Conservation (phyloP, 2,329 filamentous ascomycete genomes). For the Cordyceps sp. region DNA sequence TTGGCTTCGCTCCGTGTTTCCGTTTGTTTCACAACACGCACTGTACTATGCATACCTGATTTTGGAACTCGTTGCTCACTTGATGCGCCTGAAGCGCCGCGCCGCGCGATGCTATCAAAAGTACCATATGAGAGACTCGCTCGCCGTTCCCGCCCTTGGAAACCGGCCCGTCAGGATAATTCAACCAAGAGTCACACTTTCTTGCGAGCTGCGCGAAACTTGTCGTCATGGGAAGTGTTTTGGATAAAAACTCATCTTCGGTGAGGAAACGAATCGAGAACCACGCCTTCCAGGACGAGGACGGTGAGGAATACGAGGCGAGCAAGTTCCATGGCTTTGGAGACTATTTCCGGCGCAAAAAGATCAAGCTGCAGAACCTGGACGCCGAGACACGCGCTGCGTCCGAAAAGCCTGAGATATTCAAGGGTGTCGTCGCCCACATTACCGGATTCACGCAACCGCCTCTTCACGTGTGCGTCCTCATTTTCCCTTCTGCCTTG, state of each 20-base stretch:
- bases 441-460: slow-evolving; percentile 95
- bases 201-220: too few species aligned
- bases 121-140: too few species aligned
- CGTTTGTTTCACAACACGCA: too few species aligned
- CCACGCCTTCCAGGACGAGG: slow-evolving; percentile 64
- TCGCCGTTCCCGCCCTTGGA: too few species aligned
- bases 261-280: slow-evolving; percentile 44
- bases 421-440: slow-evolving; percentile 79
- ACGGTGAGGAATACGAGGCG: slow-evolving; percentile 77
- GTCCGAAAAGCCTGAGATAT: slow-evolving; percentile 62
- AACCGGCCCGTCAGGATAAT: too few species aligned
- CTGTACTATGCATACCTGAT: too few species aligned
- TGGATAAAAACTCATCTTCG: slow-evolving; percentile 46
- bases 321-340: slow-evolving; percentile 79
- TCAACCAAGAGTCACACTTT: too few species aligned
- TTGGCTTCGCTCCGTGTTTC: too few species aligned
- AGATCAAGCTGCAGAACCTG: slow-evolving; percentile 90
- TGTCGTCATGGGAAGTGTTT: slow-evolving; percentile 36
- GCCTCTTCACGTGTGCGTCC: slow-evolving; percentile 58
- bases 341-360: slow-evolving; percentile 91
- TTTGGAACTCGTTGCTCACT: too few species aligned
- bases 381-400: slow-evolving; percentile 65
- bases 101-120: too few species aligned
- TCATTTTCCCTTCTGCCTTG: neutral
- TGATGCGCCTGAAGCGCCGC: too few species aligned